Base-by-base conservation (phyloP, 1,284 basidiomycete species). In the Ustilago hordei region DNA sequence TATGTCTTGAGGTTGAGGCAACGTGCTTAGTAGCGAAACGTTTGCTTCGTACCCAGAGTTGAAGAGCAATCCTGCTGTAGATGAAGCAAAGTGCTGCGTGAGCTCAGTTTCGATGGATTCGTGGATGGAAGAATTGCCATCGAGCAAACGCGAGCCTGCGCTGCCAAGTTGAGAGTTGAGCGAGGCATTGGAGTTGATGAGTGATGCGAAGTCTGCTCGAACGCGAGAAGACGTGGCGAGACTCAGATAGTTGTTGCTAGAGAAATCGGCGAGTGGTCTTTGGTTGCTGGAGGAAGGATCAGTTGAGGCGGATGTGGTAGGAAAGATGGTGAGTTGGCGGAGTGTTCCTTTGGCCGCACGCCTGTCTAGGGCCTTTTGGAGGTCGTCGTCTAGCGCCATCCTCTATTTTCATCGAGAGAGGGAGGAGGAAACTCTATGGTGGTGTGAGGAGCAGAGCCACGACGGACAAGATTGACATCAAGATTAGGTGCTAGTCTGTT, bases 41-140 rank as follows among this genome's bases (percentile, higher is more conserved):
- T 98, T 98, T 17, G 96, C 95, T 86, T 98, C 95, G 87, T 92
- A 98, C 0, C 95, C 96, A 0, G 93, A 95, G 86, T 95, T 96
- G 90, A 97, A 98, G 17, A 98, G 89, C 12, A 98, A 88, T 0
- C 80, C 78, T 1, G 93, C 93, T 0, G 90, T 87, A 12, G 69
- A 60, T 5, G 78, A 69, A 8, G 61, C 62, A 64, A 86, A 84
- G 54, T 81, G 76, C 7, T 19, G 6, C 1, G 79, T 77, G 7
- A 85, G 67, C 6, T 78, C 64, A 19, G 32, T n/a, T 55, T 86
- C 84, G 11, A 84, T 65, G 41, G 47, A 15, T 63, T 81, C 75
- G 52, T 82, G 78, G 19, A 68, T 47, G 19, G 59, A 38, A n/a
- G 80, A 80, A 84, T 95, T 93, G 38, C 90, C 90, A 67, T 95